Base-by-base conservation (phyloP, 495 filamentous ascomycete genomes). In the Recurvomyces mirabilis region DNA sequence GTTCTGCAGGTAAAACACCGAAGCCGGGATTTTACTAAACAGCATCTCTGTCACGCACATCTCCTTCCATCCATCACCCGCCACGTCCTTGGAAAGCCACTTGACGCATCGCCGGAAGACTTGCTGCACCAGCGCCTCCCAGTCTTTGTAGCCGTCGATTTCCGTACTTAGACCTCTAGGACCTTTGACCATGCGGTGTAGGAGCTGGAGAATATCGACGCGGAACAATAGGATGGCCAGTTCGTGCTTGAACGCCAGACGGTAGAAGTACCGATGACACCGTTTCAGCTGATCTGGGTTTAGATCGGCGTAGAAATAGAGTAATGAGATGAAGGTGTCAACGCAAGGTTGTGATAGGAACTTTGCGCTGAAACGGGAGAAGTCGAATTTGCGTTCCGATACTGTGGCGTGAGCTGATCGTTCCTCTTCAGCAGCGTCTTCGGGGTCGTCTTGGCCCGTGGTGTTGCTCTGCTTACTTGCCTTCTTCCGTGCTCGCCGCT, bases 181-280 rank as follows among this genome's bases (percentile, higher is more conserved):
- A 1, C 93, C 93, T 60, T 93, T 93, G 59, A 96, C 84, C 75
- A 96, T 89, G 48, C 77, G 75, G 53, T 94, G 78, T 35, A 99
- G 81, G 12, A 95, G 70, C 29, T 79, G 77, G 43, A 99, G 75
- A 12, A 94, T 93, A 54, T 96, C 93, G 2, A 94, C 65, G 4
- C 93, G 78, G 58, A 85, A 94, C 2, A 99, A 71, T 62, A 95
- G 71, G 11, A 93, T 79, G 46, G 78, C 79, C 68, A 91, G 78
- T 33, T 93, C 85, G 55, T 87, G 79, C 64, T 95, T 96, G 70
- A 95, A 95, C 4, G 87, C 88, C 31, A 93, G 74, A 1, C 91
- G 79, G 51, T 96, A 89, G 62, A 99, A 89, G 54, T 91, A 96
- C 7, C 91, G 84, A 63, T 96, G 89, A 18, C 81, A 84, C 3